phyloP scores from a whole-genome alignment of 192 early-diverging fungal species.

The Mortierella antarctica region DNA sequence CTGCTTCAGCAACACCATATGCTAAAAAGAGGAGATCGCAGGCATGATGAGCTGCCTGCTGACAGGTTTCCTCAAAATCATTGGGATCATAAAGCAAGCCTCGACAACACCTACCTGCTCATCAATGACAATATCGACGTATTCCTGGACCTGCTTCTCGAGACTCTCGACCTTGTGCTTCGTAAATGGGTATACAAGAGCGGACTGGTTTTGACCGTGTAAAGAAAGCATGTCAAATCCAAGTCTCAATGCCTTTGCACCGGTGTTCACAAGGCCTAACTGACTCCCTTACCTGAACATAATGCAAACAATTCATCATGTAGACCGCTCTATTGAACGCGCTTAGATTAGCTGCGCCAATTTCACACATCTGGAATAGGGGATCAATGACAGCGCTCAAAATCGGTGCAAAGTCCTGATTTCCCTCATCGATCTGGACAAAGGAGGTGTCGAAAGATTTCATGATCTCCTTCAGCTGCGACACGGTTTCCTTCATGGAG shows the following conservation, averaged over 20 bases:
- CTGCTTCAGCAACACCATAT: constrained; percentile 67
- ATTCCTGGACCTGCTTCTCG: constrained; percentile 69
- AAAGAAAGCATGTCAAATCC: neutral
- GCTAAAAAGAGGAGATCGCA: constrained; percentile 51
- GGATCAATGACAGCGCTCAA: constrained; percentile 79
- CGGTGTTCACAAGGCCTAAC: neutral
- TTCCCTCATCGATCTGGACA: constrained; percentile 61
- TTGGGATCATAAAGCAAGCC: neutral
- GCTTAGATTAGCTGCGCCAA: constrained; percentile 61
- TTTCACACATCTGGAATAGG: constrained; percentile 74
- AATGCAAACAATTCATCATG: constrained; percentile 78
- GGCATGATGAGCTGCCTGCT: neutral
- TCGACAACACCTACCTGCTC: constrained; percentile 66
- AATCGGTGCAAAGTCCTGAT: constrained; percentile 74
- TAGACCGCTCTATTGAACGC: constrained; percentile 76
- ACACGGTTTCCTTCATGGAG: constrained; percentile 71
- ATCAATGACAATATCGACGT: constrained; percentile 69
- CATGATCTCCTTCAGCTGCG: constrained; percentile 84
- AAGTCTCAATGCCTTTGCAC: neutral
- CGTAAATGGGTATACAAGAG: constrained; percentile 77
- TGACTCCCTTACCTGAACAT: constrained; percentile 68
- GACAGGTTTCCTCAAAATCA: neutral
- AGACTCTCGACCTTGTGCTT: constrained; percentile 63
- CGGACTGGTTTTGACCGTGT: constrained; percentile 52
- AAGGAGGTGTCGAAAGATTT: constrained; percentile 82